Conservation (phyloP, 2,329 filamentous ascomycete species). For the Epichloe sibirici region DNA sequence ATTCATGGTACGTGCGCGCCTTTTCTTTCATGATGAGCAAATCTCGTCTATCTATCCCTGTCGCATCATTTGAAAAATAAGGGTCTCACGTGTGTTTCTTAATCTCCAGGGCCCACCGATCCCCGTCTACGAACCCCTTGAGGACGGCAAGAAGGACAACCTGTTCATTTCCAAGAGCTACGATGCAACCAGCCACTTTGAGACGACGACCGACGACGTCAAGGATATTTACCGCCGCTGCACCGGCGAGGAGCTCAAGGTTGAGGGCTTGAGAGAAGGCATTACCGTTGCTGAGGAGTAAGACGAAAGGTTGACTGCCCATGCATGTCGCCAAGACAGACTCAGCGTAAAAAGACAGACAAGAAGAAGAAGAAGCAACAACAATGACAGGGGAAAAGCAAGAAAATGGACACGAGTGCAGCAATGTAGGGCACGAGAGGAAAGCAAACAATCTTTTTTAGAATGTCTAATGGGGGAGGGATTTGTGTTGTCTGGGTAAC, state of each 20-base stretch:
- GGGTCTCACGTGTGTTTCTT: not conserved
- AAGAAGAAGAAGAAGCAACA: not conserved
- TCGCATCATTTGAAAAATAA: not conserved
- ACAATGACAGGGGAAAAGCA: not conserved
- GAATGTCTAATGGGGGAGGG: not conserved
- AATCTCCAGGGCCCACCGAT: constrained; percentile 58
- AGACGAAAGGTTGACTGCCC: not conserved
- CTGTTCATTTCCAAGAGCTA: constrained; percentile 99
- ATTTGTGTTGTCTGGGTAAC: constrained; percentile 3
- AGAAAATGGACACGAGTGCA: not conserved
- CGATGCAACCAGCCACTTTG: constrained; percentile 94
- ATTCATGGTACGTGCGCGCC: constrained; percentile 57
- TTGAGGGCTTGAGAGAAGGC: constrained; percentile 76
- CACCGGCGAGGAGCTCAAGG: constrained; percentile 72
- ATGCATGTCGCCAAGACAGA: not conserved
- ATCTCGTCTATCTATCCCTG: not conserved
- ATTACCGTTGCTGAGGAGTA: constrained; percentile 61
- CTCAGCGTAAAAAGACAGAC: not conserved
- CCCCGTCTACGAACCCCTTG: constrained; percentile 83
- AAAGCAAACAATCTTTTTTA: not conserved
- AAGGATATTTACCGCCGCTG: constrained; percentile 82
- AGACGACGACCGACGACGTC: constrained; percentile 84
- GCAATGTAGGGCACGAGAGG: not conserved
- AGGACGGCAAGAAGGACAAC: constrained; percentile 72
- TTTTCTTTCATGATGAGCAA: not conserved